Evolutionary conservation across 352 stramenopile species (phyloP), one percentile per base, ranked within the genome.

Genomic region (Phytophthora europaea): DNA sequence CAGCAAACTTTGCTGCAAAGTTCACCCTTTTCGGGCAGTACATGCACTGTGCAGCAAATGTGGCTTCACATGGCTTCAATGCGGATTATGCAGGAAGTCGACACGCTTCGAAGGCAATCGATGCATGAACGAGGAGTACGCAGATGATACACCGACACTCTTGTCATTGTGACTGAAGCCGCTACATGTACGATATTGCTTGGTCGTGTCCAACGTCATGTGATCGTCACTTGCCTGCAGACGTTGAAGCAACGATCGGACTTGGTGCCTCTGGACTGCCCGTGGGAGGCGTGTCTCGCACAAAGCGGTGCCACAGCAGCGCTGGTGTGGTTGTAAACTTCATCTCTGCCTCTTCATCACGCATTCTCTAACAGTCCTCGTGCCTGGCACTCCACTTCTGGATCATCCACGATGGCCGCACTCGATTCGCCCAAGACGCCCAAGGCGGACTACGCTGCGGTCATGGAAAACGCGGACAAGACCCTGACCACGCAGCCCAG

Each of bases 401-500:
- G 34, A 28, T 50, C 64, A 48, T 34, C 67, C 47, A 38, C 61
- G 23, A 72, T 75, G 68, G 31, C 48, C 13, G 55, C 61, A 3
- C 61, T n/a, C 52, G 55, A 70, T 7, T 75, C 68, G 3, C 68
- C 68, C 23, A 71, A 71, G 33, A 75, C 61, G 15, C 68, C 68
- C 28, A 66, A 53, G 33, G 23, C 68, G 48, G 61, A 75, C 62
- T 75, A 71, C 28, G 18, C 18, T 23, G 33, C 61, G 2, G 28
- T 67, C 12, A 38, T 56, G 47, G 55, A 64, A 7, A 16, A 31
- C n/a, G 48, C 36, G n/a, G 54, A 23, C 51, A 65, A 68, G 12
- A 40, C 59, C n/a, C 20, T 73, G 2, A 68, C 34, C 52, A 69
- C 36, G 1, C 70, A 76, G 1, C 64, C 51, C 2, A 73, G 70